A percentile compares a stretch with the other conserved stretches of the same genome.
Conservation (phyloP, 1,139 yeast species). For the Suhomyces taliae region DNA sequence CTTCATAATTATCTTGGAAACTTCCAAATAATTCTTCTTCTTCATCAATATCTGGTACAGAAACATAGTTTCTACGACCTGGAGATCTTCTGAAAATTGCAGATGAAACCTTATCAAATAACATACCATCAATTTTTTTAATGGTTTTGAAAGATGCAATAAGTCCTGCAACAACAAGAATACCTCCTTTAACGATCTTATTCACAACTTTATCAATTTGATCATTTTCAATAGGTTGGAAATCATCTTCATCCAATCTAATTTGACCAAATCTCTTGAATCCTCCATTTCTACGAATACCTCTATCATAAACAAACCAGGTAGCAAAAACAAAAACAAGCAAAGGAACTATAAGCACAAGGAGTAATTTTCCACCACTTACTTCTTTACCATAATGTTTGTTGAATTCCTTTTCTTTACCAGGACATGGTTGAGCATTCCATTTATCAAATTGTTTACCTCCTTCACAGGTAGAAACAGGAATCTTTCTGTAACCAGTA, state of each 20-base stretch:
- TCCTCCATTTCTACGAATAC: slow-evolving; percentile 78
- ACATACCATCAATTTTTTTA: slow-evolving; percentile 33
- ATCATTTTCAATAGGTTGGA: slow-evolving; percentile 65
- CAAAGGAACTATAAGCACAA: slow-evolving; percentile 60
- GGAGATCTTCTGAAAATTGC: slow-evolving; percentile 41
- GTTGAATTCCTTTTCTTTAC: slow-evolving; percentile 68
- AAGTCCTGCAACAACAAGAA: slow-evolving; percentile 49
- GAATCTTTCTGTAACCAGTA: slow-evolving; percentile 77
- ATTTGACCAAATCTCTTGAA: slow-evolving; percentile 83
- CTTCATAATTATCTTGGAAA: slow-evolving; percentile 49
- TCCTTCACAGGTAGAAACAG: slow-evolving; percentile 72
- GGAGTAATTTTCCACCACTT: slow-evolving; percentile 52
- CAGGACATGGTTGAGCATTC: slow-evolving; percentile 82
- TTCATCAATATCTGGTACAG: slow-evolving; percentile 45
- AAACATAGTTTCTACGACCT: slow-evolving; percentile 44
- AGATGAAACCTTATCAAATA: slow-evolving; percentile 37
- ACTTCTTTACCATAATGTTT: slow-evolving; percentile 57
- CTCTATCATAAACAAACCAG: slow-evolving; percentile 79
- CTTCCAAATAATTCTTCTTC: slow-evolving; percentile 51
- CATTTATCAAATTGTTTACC: slow-evolving; percentile 69
- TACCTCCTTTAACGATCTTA: slow-evolving; percentile 58
- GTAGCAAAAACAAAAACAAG: slow-evolving; percentile 55
- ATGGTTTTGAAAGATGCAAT: slow-evolving; percentile 43
- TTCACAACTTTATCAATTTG: slow-evolving; percentile 64
- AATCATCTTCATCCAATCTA: slow-evolving; percentile 66